Conservation (phyloP, 2,329 filamentous ascomycete species). For the Colletotrichum plurivorum region DNA sequence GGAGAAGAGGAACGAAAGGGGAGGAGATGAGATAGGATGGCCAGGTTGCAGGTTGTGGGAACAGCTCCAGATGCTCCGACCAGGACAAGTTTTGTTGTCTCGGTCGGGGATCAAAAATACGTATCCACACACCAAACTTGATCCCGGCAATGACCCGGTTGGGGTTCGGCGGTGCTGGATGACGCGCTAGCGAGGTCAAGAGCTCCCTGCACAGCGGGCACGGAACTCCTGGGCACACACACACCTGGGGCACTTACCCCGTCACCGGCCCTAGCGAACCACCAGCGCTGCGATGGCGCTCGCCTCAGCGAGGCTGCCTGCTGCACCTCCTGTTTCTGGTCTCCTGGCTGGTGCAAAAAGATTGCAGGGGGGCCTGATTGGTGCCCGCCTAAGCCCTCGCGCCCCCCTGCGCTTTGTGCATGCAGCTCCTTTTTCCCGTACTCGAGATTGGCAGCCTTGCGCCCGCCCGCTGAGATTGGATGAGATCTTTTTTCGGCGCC, state of each 20-base stretch:
- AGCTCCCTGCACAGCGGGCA: constrained; percentile 22
- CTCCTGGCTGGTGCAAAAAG: constrained; percentile 4
- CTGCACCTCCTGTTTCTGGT: background rate
- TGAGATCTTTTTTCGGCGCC: constrained; percentile 16
- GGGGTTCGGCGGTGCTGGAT: constrained; percentile 27
- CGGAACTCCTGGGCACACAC: constrained; percentile 22
- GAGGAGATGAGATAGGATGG: constrained; percentile 6
- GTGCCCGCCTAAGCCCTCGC: constrained; percentile 30
- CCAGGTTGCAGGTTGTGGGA: constrained; percentile 22
- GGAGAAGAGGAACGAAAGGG: constrained; percentile 9
- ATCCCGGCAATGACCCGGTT: constrained; percentile 31
- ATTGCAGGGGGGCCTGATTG: constrained; percentile 28
- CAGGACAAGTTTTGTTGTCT: constrained; percentile 41
- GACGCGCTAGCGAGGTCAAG: constrained; percentile 34
- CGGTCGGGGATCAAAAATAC: constrained; percentile 36
- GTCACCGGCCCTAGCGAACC: background rate
- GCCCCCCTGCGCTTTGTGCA: constrained; percentile 1
- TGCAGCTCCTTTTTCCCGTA: constrained; percentile 28
- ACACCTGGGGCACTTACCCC: background rate
- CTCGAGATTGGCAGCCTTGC: constrained; percentile 34
- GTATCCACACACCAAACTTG: constrained; percentile 38
- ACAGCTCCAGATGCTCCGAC: constrained; percentile 34
- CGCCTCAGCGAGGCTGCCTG: constrained; percentile 11
- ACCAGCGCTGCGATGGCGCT: no score
- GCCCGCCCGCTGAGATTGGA: constrained; percentile 5